phyloP scores from a whole-genome alignment of 208 protist species.

The Crithidia expoeki region DNA sequence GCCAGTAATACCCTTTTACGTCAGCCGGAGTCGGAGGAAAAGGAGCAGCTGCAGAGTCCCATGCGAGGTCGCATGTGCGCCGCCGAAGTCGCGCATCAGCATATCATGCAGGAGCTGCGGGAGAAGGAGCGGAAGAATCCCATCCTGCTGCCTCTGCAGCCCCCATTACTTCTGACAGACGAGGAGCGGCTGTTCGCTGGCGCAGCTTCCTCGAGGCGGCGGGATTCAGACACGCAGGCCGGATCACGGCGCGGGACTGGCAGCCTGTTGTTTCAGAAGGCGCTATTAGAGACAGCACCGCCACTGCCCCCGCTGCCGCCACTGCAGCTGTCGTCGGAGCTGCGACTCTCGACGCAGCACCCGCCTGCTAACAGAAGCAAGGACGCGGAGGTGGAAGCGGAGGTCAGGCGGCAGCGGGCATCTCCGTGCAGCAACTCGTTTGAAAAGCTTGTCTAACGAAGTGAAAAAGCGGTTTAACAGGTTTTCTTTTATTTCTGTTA shows the following conservation, averaged over 20 bases:
- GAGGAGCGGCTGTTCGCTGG: neutral
- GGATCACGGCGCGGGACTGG: neutral
- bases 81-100: slow-evolving; percentile 17
- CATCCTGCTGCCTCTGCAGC: neutral
- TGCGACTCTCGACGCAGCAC: neutral
- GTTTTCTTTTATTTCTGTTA: slow-evolving; percentile 1
- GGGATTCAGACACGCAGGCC: neutral
- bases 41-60: slow-evolving; percentile 10
- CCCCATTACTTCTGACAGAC: neutral
- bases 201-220: neutral
- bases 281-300: neutral
- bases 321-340: neutral
- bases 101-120: slow-evolving; percentile 11
- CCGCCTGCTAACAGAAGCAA: neutral
- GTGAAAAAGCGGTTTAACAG: neutral
- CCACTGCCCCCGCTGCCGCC: slow-evolving; percentile 4
- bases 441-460: neutral
- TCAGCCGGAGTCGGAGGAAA: slow-evolving; percentile 14
- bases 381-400: neutral
- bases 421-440: neutral
- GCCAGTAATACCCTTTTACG: neutral
- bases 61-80: slow-evolving; percentile 18
- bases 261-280: neutral
- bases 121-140: neutral
- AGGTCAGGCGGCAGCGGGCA: slow-evolving; percentile 16